Base-by-base conservation (phyloP, 352 stramenopile species). In the Globisporangium mamillatum region DNA sequence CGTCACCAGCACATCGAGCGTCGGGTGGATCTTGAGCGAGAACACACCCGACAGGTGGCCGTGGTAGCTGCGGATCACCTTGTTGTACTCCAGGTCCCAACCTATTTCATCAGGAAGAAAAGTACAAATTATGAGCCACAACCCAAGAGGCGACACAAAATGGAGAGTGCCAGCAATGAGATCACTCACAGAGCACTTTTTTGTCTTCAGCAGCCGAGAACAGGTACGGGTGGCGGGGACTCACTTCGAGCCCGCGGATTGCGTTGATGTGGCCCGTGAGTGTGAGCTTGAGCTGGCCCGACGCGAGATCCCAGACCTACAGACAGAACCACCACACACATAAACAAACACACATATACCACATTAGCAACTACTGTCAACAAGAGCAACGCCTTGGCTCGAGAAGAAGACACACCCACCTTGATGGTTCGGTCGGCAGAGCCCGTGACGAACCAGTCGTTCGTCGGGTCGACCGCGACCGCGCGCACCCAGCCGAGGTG, bases 71-170 rank as follows among this genome's bases (percentile, higher is more conserved):
- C 98, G 90, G 66, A 99, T 98, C 34, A 99, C 97, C 78, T 99
- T 98, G 80, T 99, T 99, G 72, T 97, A 98, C 87, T 99, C 97
- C 59, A 99, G 82, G 80, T 99, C 98, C 98, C 98, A 99, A 80
- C 95, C 78, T 48, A 16, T 32, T 32, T 32, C 29, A 20, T 56
- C 53, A 61, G 0, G n/a, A 20, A 10, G 8, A 44, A 32, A 25
- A 16, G 32, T 38, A 41, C 6, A 20, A 60, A 24, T 24, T n/a
- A 2, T n/a, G 36, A 36, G 41, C 20, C 14, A 50, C 29, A 32
- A 22, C 24, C n/a, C 38, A 27, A 24, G 29, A n/a, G 25, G 12
- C 54, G n/a, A 55, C 29, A 32, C 29, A 32, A 32, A 32, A 1
- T 8, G 29, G 29, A 32, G 29, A 32, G 29, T 32, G 29, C 29